phyloP scores from a whole-genome alignment of 495 filamentous ascomycete species.

The Rhizodiscina lignyota region DNA sequence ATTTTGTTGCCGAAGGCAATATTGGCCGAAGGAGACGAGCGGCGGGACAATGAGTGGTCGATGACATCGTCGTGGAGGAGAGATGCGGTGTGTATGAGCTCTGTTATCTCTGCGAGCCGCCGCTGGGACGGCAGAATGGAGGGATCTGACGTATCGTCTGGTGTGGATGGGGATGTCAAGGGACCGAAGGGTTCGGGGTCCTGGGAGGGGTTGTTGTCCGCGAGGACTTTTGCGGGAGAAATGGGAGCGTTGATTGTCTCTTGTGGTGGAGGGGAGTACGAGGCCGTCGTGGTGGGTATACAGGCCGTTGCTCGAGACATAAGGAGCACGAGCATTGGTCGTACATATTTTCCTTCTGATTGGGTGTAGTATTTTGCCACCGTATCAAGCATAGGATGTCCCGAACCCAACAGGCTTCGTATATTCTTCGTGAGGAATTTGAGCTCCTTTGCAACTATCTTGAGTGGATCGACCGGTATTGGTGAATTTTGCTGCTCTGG shows the following conservation, averaged over 20 bases:
- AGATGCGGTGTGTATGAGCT: conserved; percentile 91
- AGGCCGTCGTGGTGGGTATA: conserved; percentile 41
- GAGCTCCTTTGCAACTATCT: conserved; percentile 82
- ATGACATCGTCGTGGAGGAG: conserved; percentile 97
- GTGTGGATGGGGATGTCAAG: conserved; percentile 22
- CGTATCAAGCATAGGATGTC: conserved; percentile 82
- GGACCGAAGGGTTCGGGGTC: conserved; percentile 5
- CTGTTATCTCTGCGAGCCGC: conserved; percentile 87
- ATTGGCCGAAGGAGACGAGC: conserved; percentile 76
- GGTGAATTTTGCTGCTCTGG: conserved; percentile 23
- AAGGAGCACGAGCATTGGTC: conserved; percentile 81
- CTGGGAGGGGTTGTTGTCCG: conserved; percentile 58
- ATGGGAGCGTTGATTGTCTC: conserved; percentile 56
- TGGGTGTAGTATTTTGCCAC: conserved; percentile 98
- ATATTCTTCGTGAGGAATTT: conserved; percentile 87
- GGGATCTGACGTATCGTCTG: conserved; percentile 33
- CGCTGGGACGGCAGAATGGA: conserved; percentile 86
- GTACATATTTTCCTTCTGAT: conserved; percentile 89
- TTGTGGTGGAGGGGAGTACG: neutral
- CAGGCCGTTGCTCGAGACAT: conserved; percentile 86
- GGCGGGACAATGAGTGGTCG: conserved; percentile 70
- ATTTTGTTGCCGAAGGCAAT: conserved; percentile 95
- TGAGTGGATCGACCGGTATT: conserved; percentile 25
- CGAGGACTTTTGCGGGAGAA: conserved; percentile 54
- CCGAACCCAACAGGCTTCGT: conserved; percentile 70